These are phyloP conservation scores for Starmerella vitae DNA, from an alignment of 805 yeast species.

Conservation along the genomic window DNA sequence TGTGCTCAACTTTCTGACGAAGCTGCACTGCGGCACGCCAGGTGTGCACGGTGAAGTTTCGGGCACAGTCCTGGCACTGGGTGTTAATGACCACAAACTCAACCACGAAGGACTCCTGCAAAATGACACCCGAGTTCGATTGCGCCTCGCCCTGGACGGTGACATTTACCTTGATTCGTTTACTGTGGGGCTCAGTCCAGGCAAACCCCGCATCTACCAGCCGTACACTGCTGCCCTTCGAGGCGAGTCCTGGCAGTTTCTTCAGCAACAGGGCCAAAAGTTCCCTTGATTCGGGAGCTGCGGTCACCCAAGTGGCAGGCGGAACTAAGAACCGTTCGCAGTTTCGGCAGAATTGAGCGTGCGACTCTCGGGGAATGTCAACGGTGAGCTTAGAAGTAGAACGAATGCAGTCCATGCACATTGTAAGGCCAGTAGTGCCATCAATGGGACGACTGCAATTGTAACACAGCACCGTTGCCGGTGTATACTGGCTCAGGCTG, in stretches of 20 bases:
- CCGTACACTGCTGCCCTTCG: conserved; percentile 55
- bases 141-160: conserved; percentile 94
- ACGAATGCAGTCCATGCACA: conserved; percentile 96
- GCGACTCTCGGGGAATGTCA: conserved; percentile 83
- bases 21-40: conserved; percentile 96
- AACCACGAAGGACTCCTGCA: conserved; percentile 85
- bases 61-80: conserved; percentile 97
- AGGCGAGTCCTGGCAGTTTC: conserved; percentile 61
- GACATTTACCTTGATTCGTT: conserved; percentile 74
- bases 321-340: conserved; percentile 95
- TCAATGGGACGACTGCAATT: conserved; percentile 98
- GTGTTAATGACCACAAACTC: conserved; percentile 87
- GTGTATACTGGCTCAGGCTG: conserved; percentile 19
- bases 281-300: conserved; percentile 85
- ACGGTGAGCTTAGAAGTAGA: conserved; percentile 86
- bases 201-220: conserved; percentile 83
- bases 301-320: conserved; percentile 84
- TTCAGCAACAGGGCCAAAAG: conserved; percentile 79
- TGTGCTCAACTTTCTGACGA: conserved; percentile 89
- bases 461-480: conserved; percentile 87
- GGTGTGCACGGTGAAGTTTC: conserved; percentile 80
- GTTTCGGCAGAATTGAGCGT: conserved; percentile 81
- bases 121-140: conserved; percentile 54
- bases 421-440: conserved; percentile 78
- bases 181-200: conserved; percentile 97